These are phyloP conservation scores for Niebla homalea DNA, from an alignment of 495 filamentous ascomycete species.

Conservation along the genomic window DNA sequence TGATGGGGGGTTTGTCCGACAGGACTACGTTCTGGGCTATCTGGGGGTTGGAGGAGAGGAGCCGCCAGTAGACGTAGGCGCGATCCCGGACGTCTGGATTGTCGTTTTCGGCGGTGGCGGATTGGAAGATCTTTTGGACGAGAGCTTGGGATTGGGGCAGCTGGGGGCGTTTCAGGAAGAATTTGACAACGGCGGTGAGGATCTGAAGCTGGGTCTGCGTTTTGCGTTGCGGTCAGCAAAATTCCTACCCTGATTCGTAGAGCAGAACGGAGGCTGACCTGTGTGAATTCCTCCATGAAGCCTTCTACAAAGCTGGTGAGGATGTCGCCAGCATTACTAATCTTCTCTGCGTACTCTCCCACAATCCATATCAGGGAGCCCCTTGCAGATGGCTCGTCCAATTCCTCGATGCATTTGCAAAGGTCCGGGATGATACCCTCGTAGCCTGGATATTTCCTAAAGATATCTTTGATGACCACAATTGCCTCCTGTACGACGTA, in stretches of 20 bases:
- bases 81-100: constrained; percentile 95
- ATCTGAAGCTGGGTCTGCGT: constrained; percentile 82
- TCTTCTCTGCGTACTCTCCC: constrained; percentile 97
- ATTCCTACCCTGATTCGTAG: background rate
- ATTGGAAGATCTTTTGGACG: constrained; percentile 85
- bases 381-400: constrained; percentile 87
- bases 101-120: constrained; percentile 85
- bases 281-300: constrained; percentile 85
- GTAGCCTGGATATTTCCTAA: constrained; percentile 93
- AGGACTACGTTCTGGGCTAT: constrained; percentile 83
- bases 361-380: constrained; percentile 97
- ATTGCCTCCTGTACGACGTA: constrained; percentile 98
- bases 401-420: constrained; percentile 90
- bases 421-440: constrained; percentile 95
- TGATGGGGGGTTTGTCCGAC: constrained; percentile 86
- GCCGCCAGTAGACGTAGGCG: constrained; percentile 96
- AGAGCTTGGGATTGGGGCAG: constrained; percentile 75
- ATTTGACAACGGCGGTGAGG: constrained; percentile 87
- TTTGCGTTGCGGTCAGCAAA: constrained; percentile 1
- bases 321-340: constrained; percentile 90
- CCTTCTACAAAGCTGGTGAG: constrained; percentile 74
- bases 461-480: constrained; percentile 97
- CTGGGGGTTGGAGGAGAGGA: constrained; percentile 84
- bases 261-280: constrained; percentile 34
- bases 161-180: constrained; percentile 92